Percentiles rank a stretch among this genome's conserved stretches.
Conservation (phyloP, 192 early-diverging fungal species). For the Backusella luteola region DNA sequence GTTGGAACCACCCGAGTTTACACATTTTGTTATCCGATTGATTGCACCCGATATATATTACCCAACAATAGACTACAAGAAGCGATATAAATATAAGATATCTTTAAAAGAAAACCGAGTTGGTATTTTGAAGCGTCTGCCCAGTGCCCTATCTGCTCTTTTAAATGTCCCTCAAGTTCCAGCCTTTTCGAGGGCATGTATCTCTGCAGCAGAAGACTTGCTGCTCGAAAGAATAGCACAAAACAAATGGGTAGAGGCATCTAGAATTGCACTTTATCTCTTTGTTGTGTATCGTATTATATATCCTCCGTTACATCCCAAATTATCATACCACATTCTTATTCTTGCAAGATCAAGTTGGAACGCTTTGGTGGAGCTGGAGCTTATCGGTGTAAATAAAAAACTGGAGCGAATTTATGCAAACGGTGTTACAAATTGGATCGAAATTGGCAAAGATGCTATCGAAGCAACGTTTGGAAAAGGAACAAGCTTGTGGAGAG, state of each 20-base stretch:
- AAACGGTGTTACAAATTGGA: conserved; percentile 29
- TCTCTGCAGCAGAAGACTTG: neutral
- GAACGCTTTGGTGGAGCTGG: conserved; percentile 34
- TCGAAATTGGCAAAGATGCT: conserved; percentile 20
- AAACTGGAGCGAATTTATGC: conserved; percentile 27
- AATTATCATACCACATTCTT: conserved; percentile 16
- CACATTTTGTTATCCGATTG: conserved; percentile 16
- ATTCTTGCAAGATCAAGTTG: conserved; percentile 25
- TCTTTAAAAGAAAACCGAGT: neutral
- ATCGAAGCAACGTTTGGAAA: conserved; percentile 23
- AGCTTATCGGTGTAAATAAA: conserved; percentile 27
- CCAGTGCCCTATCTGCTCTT: neutral
- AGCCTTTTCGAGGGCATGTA: neutral
- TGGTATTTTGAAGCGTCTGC: neutral
- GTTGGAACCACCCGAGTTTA: conserved; percentile 21
- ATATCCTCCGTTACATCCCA: conserved; percentile 28
- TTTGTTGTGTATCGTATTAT: conserved; percentile 27
- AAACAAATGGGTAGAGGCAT: conserved; percentile 20
- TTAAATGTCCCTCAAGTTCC: neutral
- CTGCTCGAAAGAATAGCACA: conserved; percentile 12
- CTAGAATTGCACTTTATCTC: conserved; percentile 12
- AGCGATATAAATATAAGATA: neutral
- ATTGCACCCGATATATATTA: conserved; percentile 16
- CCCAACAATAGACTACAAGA: neutral
- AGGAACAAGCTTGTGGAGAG: conserved; percentile 24